Evolutionary conservation across 345 rosid genomes (phyloP).

Genomic region (Isatis tinctoria): DNA sequence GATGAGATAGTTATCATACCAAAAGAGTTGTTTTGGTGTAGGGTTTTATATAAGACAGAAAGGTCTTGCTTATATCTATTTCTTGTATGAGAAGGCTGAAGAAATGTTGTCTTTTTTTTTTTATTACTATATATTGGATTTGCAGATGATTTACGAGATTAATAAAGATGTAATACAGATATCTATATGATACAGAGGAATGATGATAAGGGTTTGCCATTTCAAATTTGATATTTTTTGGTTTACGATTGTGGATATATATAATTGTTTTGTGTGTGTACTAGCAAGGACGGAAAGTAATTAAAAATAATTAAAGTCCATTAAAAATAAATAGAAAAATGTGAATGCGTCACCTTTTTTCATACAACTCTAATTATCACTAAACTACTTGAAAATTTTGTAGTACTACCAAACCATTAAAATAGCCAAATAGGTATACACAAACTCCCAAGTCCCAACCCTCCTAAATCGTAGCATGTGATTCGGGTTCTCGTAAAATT

Average conservation of each 20-base stretch:
- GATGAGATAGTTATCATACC: constrained; percentile 10
- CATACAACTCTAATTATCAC: no score
- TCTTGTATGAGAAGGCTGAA: constrained; percentile 33
- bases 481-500: not conserved
- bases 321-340: no score
- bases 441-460: not conserved
- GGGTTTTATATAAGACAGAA: constrained; percentile 11
- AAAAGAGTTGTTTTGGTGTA: constrained; percentile 14
- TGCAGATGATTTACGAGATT: not conserved
- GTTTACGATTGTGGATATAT: not conserved
- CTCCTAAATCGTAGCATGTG: not conserved
- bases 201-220: not conserved
- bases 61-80: constrained; percentile 31
- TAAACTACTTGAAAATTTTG: no score
- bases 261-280: not conserved
- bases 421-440: not conserved
- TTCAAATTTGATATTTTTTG: not conserved
- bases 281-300: no score
- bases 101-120: not conserved
- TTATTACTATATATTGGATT: not conserved
- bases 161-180: constrained; percentile 11
- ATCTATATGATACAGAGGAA: not conserved
- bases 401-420: not conserved
- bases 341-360: no score
- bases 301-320: no score